Base-by-base conservation (phyloP, 495 filamentous ascomycete species). In the Aspergillus ostianus region DNA sequence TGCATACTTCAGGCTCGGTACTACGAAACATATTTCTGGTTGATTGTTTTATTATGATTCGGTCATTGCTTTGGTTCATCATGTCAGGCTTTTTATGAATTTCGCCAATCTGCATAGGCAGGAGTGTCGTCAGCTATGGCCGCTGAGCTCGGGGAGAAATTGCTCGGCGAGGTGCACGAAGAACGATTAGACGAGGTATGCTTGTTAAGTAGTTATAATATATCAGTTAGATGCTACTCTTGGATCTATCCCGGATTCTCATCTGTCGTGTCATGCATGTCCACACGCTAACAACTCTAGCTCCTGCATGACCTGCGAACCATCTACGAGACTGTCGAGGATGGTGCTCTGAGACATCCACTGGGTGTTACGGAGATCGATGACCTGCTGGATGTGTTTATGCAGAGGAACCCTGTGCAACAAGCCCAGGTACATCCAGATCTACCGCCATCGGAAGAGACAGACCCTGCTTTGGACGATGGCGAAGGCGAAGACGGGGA, bases 131-230 rank as follows among this genome's bases (percentile, higher is more conserved):
- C 23, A 41, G 36, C 36, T 10, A 77, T 79, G 74, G 73, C 74
- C 54, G 72, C 73, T 41, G 70, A 63, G 57, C 70, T 79, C 21
- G 92, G 92, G 30, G 80, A 79, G 56, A 80, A 80, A 57, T 67
- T 93, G 67, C 73, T 95, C 45, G 72, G 66, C 21, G 87, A 91
- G 65, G 79, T 90, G 51, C 80, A 85, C 60, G 84, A 85, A 69
- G 82, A 82, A 58, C 75, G 78, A 53, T 73, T 93, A 54, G 81
- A 86, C 67, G 81, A 88, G 81, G 89, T 90, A 76, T 47, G 83
- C 26, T 58, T 15, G 50, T 45, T 45, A n/a, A 50, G 9, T 27
- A 21, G 20, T 9, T 10, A 8, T 44, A 19, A 12, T 32, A 1
- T 7, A 12, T 32, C 7, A 7, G 6, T 32, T 32, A 3, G 30